These are phyloP conservation scores for Microbotryum silenes-acaulis DNA, from an alignment of 1,284 basidiomycete genomes.

Conservation along the genomic window DNA sequence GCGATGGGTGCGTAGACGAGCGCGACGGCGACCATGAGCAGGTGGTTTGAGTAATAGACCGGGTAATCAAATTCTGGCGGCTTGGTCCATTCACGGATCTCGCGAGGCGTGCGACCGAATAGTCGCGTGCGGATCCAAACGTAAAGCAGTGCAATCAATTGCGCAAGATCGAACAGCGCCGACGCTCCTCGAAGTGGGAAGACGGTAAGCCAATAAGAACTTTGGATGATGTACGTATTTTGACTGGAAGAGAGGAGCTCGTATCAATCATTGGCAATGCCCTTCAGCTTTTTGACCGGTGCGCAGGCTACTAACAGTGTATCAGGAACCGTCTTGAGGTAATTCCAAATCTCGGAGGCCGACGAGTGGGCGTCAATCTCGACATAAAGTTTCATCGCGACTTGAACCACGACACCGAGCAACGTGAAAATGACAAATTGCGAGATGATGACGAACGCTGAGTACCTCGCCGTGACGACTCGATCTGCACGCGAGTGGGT, in stretches of 20 bases:
- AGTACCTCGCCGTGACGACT: constrained; percentile 81
- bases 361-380: constrained; percentile 14
- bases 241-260: background rate
- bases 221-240: constrained; percentile 50
- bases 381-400: constrained; percentile 42
- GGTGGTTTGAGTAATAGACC: constrained; percentile 59
- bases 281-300: background rate
- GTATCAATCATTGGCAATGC: background rate
- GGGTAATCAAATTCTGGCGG: constrained; percentile 88
- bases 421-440: constrained; percentile 86
- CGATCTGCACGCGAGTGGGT: constrained; percentile 75
- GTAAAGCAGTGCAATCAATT: constrained; percentile 81
- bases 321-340: constrained; percentile 32
- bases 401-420: constrained; percentile 70
- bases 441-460: constrained; percentile 79
- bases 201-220: constrained; percentile 89
- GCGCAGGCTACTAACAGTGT: background rate
- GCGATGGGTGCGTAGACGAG: constrained; percentile 86
- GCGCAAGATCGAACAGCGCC: constrained; percentile 87
- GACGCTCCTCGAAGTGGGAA: constrained; percentile 93
- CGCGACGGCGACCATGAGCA: constrained; percentile 80
- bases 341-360: constrained; percentile 15
- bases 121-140: constrained; percentile 76
- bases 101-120: constrained; percentile 91
- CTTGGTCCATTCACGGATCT: constrained; percentile 92